phyloP scores from a whole-genome alignment of 2,329 filamentous ascomycete species.

The Trichoderma brevicompactum region DNA sequence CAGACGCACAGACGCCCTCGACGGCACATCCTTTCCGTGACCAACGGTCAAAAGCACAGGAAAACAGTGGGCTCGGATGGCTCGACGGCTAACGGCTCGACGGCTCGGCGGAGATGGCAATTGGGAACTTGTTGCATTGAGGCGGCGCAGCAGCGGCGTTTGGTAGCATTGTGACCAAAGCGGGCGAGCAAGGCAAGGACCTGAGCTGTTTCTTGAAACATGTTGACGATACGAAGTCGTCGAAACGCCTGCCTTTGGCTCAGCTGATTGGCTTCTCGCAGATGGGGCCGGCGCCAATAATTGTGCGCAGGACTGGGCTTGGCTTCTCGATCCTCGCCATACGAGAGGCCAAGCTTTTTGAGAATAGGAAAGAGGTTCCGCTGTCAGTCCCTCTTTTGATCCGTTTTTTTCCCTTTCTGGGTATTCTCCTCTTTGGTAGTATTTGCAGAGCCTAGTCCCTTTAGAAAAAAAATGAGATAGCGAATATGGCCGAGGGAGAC shows the following conservation, averaged over 20 bases:
- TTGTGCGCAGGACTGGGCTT: neutral
- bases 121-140: conserved; percentile 12
- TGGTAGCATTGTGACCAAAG: neutral
- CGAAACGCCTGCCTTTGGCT: neutral
- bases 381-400: too few species aligned
- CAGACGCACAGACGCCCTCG: conserved; percentile 12
- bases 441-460: too few species aligned
- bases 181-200: neutral
- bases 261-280: neutral
- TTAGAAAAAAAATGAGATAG: too few species aligned
- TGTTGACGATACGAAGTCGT: neutral
- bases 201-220: neutral
- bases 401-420: neutral
- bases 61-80: neutral
- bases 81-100: neutral
- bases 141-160: conserved; percentile 21
- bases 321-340: conserved; percentile 1
- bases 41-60: neutral
- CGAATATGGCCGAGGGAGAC: conserved; percentile 6
- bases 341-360: neutral
- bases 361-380: too few species aligned
- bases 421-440: neutral
- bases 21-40: conserved; percentile 22
- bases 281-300: neutral
- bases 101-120: neutral